Conservation (phyloP, 2,329 filamentous ascomycete species). For the Apiospora rasikravindrae region DNA sequence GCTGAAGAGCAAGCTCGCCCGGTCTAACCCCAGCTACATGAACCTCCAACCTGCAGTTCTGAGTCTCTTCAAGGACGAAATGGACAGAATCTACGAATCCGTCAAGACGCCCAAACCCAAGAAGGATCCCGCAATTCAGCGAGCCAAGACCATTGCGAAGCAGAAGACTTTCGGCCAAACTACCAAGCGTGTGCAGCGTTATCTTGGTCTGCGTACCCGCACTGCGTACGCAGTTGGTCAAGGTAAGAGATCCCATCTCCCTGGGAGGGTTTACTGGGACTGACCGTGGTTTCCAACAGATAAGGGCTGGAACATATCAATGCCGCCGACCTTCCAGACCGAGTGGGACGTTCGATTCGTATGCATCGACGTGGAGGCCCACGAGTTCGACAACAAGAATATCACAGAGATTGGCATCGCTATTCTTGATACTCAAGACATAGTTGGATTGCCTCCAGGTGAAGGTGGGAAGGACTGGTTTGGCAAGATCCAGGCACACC, state of each 20-base stretch:
- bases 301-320: constrained; percentile 36
- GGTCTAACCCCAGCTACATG: constrained; percentile 41
- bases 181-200: constrained; percentile 69
- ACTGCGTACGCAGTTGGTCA: background rate
- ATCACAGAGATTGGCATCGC: constrained; percentile 89
- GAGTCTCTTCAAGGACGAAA: constrained; percentile 57
- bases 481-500: constrained; percentile 67
- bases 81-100: constrained; percentile 55
- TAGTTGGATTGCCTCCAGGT: constrained; percentile 64
- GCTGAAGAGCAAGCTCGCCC: constrained; percentile 44
- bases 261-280: background rate
- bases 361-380: constrained; percentile 82
- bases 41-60: constrained; percentile 44
- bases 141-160: constrained; percentile 51
- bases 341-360: constrained; percentile 71
- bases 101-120: constrained; percentile 51
- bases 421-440: constrained; percentile 71
- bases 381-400: constrained; percentile 67
- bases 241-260: constrained; percentile 22
- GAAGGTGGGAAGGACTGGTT: constrained; percentile 70
- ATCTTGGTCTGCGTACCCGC: constrained; percentile 66
- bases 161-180: constrained; percentile 59
- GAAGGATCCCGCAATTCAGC: constrained; percentile 50
- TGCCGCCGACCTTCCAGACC: constrained; percentile 50
- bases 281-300: background rate